Percentiles rank a stretch among this genome's conserved stretches.
These are phyloP conservation scores for Termitomyces titanicus DNA, from an alignment of 768 basidiomycete species.

Conservation along the genomic window DNA sequence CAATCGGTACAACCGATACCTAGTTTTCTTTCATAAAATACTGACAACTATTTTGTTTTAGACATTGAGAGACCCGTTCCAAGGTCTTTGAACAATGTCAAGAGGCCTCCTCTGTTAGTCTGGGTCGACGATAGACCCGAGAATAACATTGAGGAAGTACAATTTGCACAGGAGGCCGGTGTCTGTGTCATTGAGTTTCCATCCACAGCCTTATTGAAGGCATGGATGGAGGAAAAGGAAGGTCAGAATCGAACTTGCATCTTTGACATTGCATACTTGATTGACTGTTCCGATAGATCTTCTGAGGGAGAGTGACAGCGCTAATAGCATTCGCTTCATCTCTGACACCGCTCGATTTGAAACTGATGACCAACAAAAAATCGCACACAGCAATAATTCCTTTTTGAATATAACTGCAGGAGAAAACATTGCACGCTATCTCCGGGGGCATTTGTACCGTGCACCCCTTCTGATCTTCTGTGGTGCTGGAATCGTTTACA, in stretches of 20 bases:
- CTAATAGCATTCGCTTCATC: slow-evolving; percentile 19
- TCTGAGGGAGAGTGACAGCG: slow-evolving; percentile 12
- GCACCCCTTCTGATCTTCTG: slow-evolving; percentile 25
- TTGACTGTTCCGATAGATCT: slow-evolving; percentile 11
- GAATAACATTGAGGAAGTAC: slow-evolving; percentile 14
- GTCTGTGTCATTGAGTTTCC: slow-evolving; percentile 19
- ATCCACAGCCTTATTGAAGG: slow-evolving; percentile 20
- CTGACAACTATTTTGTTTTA: background rate
- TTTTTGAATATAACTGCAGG: slow-evolving; percentile 19
- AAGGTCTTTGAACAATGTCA: background rate
- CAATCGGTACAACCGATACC: slow-evolving; percentile 1
- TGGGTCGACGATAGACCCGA: slow-evolving; percentile 24
- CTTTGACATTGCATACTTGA: background rate
- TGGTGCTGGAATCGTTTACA: slow-evolving; percentile 13
- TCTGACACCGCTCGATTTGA: slow-evolving; percentile 19
- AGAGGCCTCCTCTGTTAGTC: slow-evolving; percentile 18
- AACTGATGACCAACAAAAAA: background rate
- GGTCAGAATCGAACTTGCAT: slow-evolving; percentile 9
- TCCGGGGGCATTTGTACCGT: slow-evolving; percentile 17
- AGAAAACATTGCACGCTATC: slow-evolving; percentile 20
- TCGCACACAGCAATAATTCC: background rate
- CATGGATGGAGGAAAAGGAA: slow-evolving; percentile 23
- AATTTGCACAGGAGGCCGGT: slow-evolving; percentile 14
- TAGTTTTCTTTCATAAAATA: background rate
- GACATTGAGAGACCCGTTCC: background rate